Percentiles rank a stretch among this genome's conserved stretches.
These are phyloP conservation scores for Naganishia sp. DNA, from an alignment of 1,284 basidiomycete species.

Conservation along the genomic window DNA sequence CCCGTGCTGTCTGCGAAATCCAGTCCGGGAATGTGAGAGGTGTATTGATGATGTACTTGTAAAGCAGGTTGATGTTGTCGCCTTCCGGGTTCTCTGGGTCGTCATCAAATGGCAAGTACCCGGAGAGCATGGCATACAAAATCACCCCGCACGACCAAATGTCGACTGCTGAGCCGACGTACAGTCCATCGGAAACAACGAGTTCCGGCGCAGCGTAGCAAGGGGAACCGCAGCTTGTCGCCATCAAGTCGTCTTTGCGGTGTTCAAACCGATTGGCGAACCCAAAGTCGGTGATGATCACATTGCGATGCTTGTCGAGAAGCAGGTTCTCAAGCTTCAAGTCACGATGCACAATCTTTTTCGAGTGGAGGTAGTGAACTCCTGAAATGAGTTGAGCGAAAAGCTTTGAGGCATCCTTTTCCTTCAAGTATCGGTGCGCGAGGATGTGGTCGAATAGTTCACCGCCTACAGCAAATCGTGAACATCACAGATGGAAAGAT, in stretches of 20 bases:
- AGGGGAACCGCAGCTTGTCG: slow-evolving; percentile 94
- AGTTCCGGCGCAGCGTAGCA: slow-evolving; percentile 99
- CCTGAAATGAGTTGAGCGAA: slow-evolving; percentile 98
- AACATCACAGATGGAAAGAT: neutral
- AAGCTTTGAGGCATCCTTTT: slow-evolving; percentile 90
- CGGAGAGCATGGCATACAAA: slow-evolving; percentile 97
- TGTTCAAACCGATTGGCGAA: slow-evolving; percentile 98
- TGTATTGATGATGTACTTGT: slow-evolving; percentile 98
- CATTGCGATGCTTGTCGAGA: slow-evolving; percentile 94
- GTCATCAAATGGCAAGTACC: slow-evolving; percentile 99
- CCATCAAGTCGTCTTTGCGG: slow-evolving; percentile 91
- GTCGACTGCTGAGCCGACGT: slow-evolving; percentile 97
- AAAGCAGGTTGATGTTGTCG: slow-evolving; percentile 99
- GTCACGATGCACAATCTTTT: slow-evolving; percentile 98
- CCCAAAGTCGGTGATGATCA: slow-evolving; percentile 99
- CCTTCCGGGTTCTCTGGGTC: slow-evolving; percentile 98
- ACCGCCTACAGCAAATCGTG: slow-evolving; percentile 62
- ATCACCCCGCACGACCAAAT: slow-evolving; percentile 99
- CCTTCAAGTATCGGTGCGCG: slow-evolving; percentile 93
- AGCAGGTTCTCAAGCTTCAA: slow-evolving; percentile 98
- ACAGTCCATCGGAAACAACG: slow-evolving; percentile 96
- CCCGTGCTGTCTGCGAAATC: slow-evolving; percentile 74
- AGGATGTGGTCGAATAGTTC: slow-evolving; percentile 99
- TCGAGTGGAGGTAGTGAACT: slow-evolving; percentile 98
- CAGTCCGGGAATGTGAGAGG: slow-evolving; percentile 93